These are phyloP conservation scores for Akanthomyces uredinophilus DNA, from an alignment of 2,329 filamentous ascomycete species.

Conservation along the genomic window DNA sequence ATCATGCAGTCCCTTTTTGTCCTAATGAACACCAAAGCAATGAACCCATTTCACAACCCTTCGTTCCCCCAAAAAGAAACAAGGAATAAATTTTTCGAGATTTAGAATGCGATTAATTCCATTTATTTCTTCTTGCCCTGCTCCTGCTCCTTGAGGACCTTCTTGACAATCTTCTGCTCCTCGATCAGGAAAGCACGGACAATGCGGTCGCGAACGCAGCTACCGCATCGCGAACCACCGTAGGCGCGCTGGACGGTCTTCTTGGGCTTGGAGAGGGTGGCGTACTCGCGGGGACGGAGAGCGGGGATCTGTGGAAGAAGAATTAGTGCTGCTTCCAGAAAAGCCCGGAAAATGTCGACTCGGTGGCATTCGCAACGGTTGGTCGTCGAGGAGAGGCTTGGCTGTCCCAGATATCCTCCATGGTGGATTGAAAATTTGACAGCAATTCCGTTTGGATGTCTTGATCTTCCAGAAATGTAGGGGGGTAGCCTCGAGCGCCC, in stretches of 20 bases:
- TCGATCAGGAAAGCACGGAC: conserved; percentile 98
- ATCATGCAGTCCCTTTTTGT: conserved; percentile 45
- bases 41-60: conserved; percentile 32
- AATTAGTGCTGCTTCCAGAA: neutral
- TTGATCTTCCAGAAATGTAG: neutral
- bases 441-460: neutral
- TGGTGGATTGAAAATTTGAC: neutral
- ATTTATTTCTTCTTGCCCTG: conserved; percentile 65
- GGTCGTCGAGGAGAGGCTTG: neutral
- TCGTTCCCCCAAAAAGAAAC: conserved; percentile 22
- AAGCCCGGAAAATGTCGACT: neutral
- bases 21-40: conserved; percentile 51
- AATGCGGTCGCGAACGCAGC: conserved; percentile 97
- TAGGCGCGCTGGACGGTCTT: conserved; percentile 99
- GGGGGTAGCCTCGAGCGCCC: neutral
- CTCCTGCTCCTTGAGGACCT: conserved; percentile 99
- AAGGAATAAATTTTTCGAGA: conserved; percentile 14
- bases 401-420: neutral
- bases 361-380: conserved; percentile 6
- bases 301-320: conserved; percentile 70
- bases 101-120: conserved; percentile 14
- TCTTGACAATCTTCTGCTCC: conserved; percentile 99
- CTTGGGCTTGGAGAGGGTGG: conserved; percentile 94
- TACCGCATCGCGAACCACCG: conserved; percentile 95
- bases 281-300: conserved; percentile 96